Conservation (phyloP, 1,139 yeast genomes). For the Torulaspora pretoriensis region DNA sequence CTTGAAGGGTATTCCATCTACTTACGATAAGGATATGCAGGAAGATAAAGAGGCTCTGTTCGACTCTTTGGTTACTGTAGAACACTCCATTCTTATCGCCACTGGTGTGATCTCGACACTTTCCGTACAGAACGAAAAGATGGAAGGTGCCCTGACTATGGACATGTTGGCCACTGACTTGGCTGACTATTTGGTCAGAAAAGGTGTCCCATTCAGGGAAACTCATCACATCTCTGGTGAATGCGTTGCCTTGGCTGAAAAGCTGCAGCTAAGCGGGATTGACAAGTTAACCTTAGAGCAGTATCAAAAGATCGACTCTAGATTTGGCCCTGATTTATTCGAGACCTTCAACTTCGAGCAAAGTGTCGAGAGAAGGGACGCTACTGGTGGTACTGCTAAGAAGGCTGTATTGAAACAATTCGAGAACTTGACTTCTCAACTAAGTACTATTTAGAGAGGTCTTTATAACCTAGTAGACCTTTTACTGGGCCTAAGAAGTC, state of each 20-base stretch:
- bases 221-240: constrained; percentile 98
- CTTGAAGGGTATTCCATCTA: constrained; percentile 90
- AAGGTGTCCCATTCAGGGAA: constrained; percentile 98
- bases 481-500: neutral
- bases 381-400: constrained; percentile 96
- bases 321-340: constrained; percentile 77
- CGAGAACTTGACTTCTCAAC: constrained; percentile 40
- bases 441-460: constrained; percentile 16
- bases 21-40: constrained; percentile 97
- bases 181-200: constrained; percentile 95
- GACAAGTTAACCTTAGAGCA: constrained; percentile 74
- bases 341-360: constrained; percentile 85
- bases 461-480: neutral
- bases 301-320: constrained; percentile 67
- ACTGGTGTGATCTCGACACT: constrained; percentile 94
- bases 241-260: constrained; percentile 90
- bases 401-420: constrained; percentile 81
- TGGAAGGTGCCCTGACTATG: constrained; percentile 90
- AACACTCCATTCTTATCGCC: constrained; percentile 88
- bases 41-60: constrained; percentile 97
- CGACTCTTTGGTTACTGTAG: constrained; percentile 84
- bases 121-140: constrained; percentile 61
- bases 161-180: constrained; percentile 98
- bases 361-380: constrained; percentile 93
- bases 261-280: constrained; percentile 66